Percentiles rank a stretch among this genome's conserved stretches.
Conservation (phyloP, 768 basidiomycete genomes). For the Sarcodon sp. region DNA sequence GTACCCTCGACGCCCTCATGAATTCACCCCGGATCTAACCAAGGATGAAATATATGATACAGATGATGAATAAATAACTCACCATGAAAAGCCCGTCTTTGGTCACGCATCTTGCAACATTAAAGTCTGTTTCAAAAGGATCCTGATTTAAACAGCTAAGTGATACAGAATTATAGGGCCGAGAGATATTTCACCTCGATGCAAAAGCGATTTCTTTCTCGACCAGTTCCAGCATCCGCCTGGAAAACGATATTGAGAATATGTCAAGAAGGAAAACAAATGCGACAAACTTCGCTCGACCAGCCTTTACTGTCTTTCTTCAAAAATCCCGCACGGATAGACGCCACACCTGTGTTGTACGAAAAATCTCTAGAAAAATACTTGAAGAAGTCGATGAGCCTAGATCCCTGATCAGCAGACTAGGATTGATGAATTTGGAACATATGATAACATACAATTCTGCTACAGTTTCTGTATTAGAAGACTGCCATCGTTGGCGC, state of each 20-base stretch:
- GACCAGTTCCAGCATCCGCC: conserved; percentile 46
- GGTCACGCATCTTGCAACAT: conserved; percentile 93
- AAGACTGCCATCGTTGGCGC: conserved; percentile 87
- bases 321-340: conserved; percentile 78
- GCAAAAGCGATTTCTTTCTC: conserved; percentile 91
- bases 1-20: conserved; percentile 86
- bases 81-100: conserved; percentile 94
- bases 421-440: conserved; percentile 6
- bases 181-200: conserved; percentile 56
- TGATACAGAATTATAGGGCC: neutral
- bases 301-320: conserved; percentile 92
- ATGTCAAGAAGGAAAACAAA: neutral
- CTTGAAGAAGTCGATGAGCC: conserved; percentile 95
- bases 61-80: conserved; percentile 12
- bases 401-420: conserved; percentile 18
- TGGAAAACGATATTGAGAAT: neutral
- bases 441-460: conserved; percentile 53
- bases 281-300: conserved; percentile 67
- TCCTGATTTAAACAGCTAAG: conserved; percentile 38
- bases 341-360: conserved; percentile 85
- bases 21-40: conserved; percentile 93
- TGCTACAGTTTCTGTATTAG: conserved; percentile 85
- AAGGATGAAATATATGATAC: neutral
- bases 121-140: conserved; percentile 94
- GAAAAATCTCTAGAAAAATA: conserved; percentile 91